phyloP scores from a whole-genome alignment of 768 basidiomycete species.

The Tephrocybe sp. region DNA sequence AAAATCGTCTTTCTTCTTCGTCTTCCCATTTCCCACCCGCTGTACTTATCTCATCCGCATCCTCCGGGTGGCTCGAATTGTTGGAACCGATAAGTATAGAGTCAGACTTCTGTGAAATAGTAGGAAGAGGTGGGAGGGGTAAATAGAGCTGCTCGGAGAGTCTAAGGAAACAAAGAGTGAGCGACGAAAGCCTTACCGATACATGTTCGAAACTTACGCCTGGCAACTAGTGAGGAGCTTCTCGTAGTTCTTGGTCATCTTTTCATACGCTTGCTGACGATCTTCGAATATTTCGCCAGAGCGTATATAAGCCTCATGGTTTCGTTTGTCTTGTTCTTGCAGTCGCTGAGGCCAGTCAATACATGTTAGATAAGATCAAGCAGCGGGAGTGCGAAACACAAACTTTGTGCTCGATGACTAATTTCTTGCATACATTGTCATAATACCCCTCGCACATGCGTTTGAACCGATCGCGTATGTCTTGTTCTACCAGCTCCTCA shows the following conservation, averaged over 20 bases:
- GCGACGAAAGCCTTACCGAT: conserved; percentile 10
- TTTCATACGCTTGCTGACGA: conserved; percentile 97
- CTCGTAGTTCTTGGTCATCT: conserved; percentile 96
- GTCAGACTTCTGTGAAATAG: conserved; percentile 75
- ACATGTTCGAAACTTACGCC: conserved; percentile 48
- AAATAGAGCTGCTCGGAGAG: conserved; percentile 90
- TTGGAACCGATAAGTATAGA: conserved; percentile 74
- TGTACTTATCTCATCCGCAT: conserved; percentile 53
- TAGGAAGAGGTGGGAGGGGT: conserved; percentile 81
- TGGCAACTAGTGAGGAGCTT: conserved; percentile 88
- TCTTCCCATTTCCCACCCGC: conserved; percentile 95
- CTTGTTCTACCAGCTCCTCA: conserved; percentile 81
- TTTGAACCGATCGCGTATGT: conserved; percentile 85
- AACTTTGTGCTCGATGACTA: conserved; percentile 90
- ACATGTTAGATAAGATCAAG: not conserved
- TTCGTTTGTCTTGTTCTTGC: conserved; percentile 94
- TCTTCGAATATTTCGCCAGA: conserved; percentile 99
- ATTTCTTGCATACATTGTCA: conserved; percentile 87
- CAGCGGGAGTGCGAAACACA: conserved; percentile 17
- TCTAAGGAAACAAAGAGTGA: conserved; percentile 34
- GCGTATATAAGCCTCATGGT: conserved; percentile 99
- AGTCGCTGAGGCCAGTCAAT: conserved; percentile 58
- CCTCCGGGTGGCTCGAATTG: conserved; percentile 37
- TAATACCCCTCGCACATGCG: conserved; percentile 95
- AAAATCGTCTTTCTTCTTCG: conserved; percentile 93